Evolutionary conservation across 176 grass and related monocot species (phyloP), one percentile per base, ranked within the genome.

Genomic region (Oryza meyeriana): DNA sequence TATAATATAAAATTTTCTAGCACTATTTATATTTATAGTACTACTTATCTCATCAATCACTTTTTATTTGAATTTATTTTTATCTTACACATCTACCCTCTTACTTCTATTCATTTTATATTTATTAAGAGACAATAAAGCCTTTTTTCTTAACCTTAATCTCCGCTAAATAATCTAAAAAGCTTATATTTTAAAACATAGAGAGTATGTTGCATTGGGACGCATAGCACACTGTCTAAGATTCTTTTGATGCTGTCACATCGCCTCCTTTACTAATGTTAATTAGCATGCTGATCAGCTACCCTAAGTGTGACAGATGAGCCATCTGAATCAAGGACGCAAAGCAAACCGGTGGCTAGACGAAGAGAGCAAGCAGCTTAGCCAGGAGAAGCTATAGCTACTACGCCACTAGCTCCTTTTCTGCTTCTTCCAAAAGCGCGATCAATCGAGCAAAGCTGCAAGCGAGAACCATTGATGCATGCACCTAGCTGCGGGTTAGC

Each of bases 391-490:
- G 18, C 40, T 40, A n/a, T 42, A 5, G 35, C 70, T 72, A 9
- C 61, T 34, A 22, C 27, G 58, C 28, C 26, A 12, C 57, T 20
- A 57, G 7, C 74, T 64, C 39, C 22, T 66, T 84, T 44, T 44
- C 12, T 44, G 35, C 58, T 66, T 74, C 38, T 67, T 29, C 61
- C 58, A 48, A 85, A 85, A 66, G 66, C 28, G 66, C 20, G 50
- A 55, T 55, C 78, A 61, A 24, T 50, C 39, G 26, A 62, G 50
- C 22, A 66, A 66, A 45, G 32, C 30, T 64, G 16, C 24, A 39
- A 61, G 63, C 22, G 64, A 22, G 9, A 6, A 34, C 61, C 18
- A 20, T 11, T 12, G 20, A 35, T 81, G 62, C 85, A 57, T 47
- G 72, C 41, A 72, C 61, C 52, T 85, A 39, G 48, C 20, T 61